Conservation (phyloP, 139 green algal genomes). For the Picochlorum sp. region DNA sequence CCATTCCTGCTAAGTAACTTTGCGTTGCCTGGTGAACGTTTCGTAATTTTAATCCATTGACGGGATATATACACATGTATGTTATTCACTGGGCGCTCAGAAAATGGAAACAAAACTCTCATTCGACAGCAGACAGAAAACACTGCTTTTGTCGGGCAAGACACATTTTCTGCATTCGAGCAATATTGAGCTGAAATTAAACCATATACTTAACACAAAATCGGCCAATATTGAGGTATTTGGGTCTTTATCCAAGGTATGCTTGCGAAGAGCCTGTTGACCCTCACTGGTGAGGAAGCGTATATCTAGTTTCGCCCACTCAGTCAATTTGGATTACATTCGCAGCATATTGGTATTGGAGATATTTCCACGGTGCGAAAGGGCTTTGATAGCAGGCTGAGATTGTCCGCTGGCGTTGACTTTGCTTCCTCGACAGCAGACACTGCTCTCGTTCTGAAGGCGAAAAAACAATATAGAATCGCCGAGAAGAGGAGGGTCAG, state of each 20-base stretch:
- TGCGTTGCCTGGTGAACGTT: no score
- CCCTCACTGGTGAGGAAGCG: not conserved
- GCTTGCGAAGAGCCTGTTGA: not conserved
- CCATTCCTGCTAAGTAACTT: no score
- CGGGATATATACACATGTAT: no score
- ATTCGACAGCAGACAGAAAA: not conserved
- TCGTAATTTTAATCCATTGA: no score
- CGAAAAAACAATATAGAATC: conserved; percentile 27
- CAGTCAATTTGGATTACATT: not conserved
- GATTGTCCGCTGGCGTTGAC: conserved; percentile 20
- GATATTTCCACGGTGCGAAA: no score
- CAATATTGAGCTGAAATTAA: conserved; percentile 4
- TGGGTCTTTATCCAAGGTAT: not conserved
- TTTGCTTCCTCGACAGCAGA: conserved; percentile 16
- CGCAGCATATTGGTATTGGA: no score
- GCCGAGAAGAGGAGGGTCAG: not conserved
- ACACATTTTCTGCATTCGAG: not conserved
- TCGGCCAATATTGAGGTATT: not conserved
- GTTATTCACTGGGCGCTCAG: not conserved
- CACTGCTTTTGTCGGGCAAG: not conserved
- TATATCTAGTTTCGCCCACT: not conserved
- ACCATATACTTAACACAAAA: not conserved
- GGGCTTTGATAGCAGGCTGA: conserved; percentile 15
- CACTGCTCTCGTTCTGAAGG: conserved; percentile 10
- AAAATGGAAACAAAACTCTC: not conserved